phyloP scores from a whole-genome alignment of 2,329 filamentous ascomycete genomes.

The Colletotrichum plurivorum region DNA sequence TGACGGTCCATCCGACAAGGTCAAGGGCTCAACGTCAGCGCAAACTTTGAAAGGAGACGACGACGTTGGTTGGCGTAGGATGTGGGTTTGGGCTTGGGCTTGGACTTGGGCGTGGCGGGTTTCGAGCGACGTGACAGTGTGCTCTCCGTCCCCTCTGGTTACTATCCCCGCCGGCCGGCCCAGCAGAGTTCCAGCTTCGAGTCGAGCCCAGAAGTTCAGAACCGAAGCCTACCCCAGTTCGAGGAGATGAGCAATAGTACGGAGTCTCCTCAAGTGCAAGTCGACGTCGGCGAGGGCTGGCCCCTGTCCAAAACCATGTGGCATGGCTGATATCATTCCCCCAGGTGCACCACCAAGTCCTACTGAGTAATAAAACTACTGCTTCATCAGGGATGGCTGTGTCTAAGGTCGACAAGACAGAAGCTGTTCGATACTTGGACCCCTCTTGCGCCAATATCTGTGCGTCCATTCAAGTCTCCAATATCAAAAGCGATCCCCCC shows the following conservation, averaged over 20 bases:
- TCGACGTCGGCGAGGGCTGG: slow-evolving; percentile 4
- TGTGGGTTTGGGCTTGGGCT: slow-evolving; percentile 24
- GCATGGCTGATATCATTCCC: slow-evolving; percentile 31
- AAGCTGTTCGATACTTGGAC: too few species aligned
- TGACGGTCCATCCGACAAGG: slow-evolving; percentile 37
- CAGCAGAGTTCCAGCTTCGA: slow-evolving; percentile 21
- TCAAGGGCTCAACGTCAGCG: slow-evolving; percentile 31
- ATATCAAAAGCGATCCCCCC: too few species aligned
- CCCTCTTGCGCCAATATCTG: too few species aligned
- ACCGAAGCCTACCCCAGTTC: slow-evolving; percentile 35
- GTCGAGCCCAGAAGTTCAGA: slow-evolving; percentile 11
- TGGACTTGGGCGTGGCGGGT: slow-evolving; percentile 26
- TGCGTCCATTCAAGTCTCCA: too few species aligned
- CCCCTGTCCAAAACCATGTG: slow-evolving; percentile 40
- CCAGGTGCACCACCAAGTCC: slow-evolving; percentile 7
- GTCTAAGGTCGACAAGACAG: slow-evolving; percentile 4
- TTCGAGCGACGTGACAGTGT: slow-evolving; percentile 32
- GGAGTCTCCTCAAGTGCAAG: too few species aligned
- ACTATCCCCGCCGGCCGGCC: neutral
- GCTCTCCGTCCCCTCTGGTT: slow-evolving; percentile 9
- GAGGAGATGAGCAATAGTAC: slow-evolving; percentile 20
- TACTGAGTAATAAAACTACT: slow-evolving; percentile 16
- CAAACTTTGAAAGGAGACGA: slow-evolving; percentile 27
- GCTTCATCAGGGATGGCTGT: slow-evolving; percentile 13
- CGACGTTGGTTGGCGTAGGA: slow-evolving; percentile 21